phyloP scores from a whole-genome alignment of 768 basidiomycete genomes.

The Cystobasidium onofrii region DNA sequence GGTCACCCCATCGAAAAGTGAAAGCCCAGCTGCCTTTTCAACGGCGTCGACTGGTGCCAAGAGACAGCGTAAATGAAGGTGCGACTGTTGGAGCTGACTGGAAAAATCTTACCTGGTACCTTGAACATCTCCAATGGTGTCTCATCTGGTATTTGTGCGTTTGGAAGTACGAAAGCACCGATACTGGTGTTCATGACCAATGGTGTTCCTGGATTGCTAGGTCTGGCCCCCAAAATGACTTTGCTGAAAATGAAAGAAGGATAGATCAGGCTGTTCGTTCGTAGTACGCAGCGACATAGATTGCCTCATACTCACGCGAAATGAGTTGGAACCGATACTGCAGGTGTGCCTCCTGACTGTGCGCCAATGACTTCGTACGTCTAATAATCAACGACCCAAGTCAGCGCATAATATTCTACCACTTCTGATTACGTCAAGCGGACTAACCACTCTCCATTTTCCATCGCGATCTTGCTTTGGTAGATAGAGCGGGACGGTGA shows the following conservation, averaged over 20 bases:
- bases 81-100: too few relatives aligned
- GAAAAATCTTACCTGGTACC: conserved; percentile 71
- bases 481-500: conserved; percentile 89
- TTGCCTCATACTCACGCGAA: conserved; percentile 86
- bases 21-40: conserved; percentile 73
- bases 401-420: too few relatives aligned
- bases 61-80: too few relatives aligned
- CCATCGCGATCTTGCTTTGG: conserved; percentile 77
- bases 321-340: conserved; percentile 88
- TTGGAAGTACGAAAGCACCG: conserved; percentile 93
- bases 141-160: conserved; percentile 80
- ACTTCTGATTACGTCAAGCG: too few relatives aligned
- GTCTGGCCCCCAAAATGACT: conserved; percentile 28
- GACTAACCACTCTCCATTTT: conserved; percentile 83
- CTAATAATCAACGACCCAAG: too few relatives aligned
- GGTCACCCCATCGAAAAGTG: conserved; percentile 71
- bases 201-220: conserved; percentile 56
- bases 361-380: conserved; percentile 85
- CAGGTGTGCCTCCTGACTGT: conserved; percentile 44
- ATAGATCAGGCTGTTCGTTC: neutral
- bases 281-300: neutral
- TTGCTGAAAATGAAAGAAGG: conserved; percentile 1
- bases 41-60: conserved; percentile 87
- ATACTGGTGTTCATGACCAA: conserved; percentile 60
- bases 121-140: conserved; percentile 70